These are phyloP conservation scores for Diaporthe helianthi DNA, from an alignment of 2,329 filamentous ascomycete genomes.

Conservation along the genomic window DNA sequence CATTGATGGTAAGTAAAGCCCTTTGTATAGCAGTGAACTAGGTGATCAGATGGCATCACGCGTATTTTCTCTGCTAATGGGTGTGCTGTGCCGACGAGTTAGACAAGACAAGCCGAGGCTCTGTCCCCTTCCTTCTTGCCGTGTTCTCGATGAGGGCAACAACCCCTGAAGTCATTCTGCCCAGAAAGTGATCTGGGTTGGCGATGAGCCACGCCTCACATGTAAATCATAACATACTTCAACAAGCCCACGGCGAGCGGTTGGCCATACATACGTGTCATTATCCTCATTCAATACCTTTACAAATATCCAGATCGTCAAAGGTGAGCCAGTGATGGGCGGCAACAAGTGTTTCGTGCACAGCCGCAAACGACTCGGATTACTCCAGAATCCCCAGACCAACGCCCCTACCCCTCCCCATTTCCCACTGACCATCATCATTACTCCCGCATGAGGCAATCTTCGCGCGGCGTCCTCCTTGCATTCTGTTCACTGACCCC, in stretches of 20 bases:
- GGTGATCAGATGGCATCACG: not conserved
- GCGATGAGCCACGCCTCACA: too few relatives aligned
- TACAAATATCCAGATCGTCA: not conserved
- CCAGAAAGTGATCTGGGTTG: not conserved
- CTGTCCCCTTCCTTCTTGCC: not conserved
- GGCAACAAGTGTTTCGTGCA: not conserved
- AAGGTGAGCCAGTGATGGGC: not conserved
- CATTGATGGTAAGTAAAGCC: not conserved
- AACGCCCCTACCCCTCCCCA: not conserved
- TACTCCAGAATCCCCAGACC: not conserved
- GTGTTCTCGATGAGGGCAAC: not conserved
- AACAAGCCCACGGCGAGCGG: not conserved
- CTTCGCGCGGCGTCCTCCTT: not conserved
- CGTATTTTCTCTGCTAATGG: not conserved
- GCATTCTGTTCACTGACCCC: not conserved
- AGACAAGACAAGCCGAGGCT: not conserved
- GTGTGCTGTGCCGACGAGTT: not conserved
- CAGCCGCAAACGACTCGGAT: constrained; percentile 13
- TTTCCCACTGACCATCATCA: constrained; percentile 6
- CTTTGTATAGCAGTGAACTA: not conserved
- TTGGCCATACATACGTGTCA: not conserved
- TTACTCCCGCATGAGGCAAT: constrained; percentile 4
- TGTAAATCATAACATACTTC: not conserved
- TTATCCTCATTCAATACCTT: not conserved
- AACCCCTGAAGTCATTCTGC: not conserved